Conservation (phyloP, 2,329 filamentous ascomycete genomes). For the Escovopsis sp. region DNA sequence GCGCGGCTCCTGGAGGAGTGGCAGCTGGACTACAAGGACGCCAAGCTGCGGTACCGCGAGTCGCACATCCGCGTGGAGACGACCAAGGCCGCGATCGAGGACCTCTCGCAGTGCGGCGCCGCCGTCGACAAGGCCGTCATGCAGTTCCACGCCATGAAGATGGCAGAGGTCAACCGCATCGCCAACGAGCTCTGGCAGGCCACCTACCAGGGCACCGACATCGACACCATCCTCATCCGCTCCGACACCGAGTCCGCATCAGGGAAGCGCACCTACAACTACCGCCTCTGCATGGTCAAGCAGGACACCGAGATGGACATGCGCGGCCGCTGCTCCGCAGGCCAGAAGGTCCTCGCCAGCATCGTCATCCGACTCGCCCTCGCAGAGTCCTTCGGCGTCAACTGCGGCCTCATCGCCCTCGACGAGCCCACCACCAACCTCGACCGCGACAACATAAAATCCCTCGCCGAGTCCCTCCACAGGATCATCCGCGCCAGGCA, state of each 20-base stretch:
- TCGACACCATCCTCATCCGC: conserved; percentile 89
- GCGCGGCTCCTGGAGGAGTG: conserved; percentile 60
- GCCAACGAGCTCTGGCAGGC: conserved; percentile 93
- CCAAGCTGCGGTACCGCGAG: conserved; percentile 67
- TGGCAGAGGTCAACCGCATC: conserved; percentile 95
- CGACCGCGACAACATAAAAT: conserved; percentile 86
- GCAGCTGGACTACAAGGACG: conserved; percentile 75
- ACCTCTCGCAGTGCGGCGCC: conserved; percentile 65
- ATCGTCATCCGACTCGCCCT: conserved; percentile 96
- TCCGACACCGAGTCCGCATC: conserved; percentile 68
- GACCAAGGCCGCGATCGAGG: conserved; percentile 84
- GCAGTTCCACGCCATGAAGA: conserved; percentile 91
- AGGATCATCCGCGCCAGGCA: conserved; percentile 74
- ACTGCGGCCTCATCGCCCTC: conserved; percentile 89
- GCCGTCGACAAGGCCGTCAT: conserved; percentile 95
- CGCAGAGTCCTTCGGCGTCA: conserved; percentile 90
- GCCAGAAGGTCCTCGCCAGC: conserved; percentile 88
- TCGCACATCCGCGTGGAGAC: conserved; percentile 81
- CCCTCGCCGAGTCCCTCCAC: conserved; percentile 70
- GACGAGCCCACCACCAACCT: conserved; percentile 97
- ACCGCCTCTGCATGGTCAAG: conserved; percentile 96
- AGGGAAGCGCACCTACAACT: conserved; percentile 81
- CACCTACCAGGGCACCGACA: conserved; percentile 93
- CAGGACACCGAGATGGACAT: conserved; percentile 98
- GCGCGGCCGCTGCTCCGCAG: conserved; percentile 91